Evolutionary conservation across 768 basidiomycete genomes (phyloP), one percentile per base, ranked within the genome.

Genomic region (Leccinum ochraceum): DNA sequence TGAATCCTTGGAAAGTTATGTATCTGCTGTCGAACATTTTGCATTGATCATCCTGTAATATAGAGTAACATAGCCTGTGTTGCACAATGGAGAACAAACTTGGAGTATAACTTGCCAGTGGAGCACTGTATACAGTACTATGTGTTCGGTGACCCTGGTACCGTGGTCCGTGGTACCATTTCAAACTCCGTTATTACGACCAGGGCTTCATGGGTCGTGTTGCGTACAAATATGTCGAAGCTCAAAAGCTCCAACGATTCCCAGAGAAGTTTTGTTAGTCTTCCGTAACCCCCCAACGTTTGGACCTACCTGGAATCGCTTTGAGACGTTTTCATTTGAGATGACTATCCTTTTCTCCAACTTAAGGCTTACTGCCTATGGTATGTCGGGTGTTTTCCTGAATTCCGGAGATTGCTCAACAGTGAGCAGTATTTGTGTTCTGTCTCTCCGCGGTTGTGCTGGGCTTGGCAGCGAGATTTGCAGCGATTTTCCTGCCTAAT

Each of bases 391-490:
- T 37, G 58, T n/a, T 59, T 60, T 28, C 59, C 34, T 34, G n/a
- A 30, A 13, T 22, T 24, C 50, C n/a, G 16, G 26, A 53, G 52
- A 53, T 65, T 81, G 77, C 37, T 56, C 46, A 57, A 63, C 59
- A 39, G 56, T 53, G 58, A 24, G 46, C 66, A 81, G 80, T 76
- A 36, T 60, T 66, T 36, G 70, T 79, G 30, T 71, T 81, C 48
- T 59, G 77, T 54, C 69, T 81, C 60, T 71, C 76, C 17, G 78
- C 78, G 14, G 78, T 81, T 30, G 86, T 90, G 39, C 80, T 93
- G 4, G 91, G 91, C 10, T 71, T 93, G 24, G 78, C 85, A 3
- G 84, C 82, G 13, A 83, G 90, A 72, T 85, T 92, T 65, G 89
- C 86, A 1, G 79, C 60, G 53, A 70, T 86, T 50, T 92, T 92